Percentiles rank a stretch among this genome's conserved stretches.
Evolutionary conservation across 257 asterid genomes (phyloP).

Genomic region (Cynanchum wilfordii): DNA sequence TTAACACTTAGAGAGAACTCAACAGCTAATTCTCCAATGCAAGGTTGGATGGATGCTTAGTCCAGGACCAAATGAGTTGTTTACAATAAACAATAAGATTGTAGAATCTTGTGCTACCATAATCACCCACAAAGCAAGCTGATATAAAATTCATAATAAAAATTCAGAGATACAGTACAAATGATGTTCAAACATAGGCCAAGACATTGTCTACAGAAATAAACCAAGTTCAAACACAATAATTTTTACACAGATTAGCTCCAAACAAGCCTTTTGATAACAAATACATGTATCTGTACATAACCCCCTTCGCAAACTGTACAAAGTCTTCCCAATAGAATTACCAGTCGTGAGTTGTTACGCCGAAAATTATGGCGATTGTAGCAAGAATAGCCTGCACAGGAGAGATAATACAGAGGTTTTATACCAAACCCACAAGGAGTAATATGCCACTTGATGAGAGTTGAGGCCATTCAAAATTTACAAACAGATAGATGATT

Average conservation of each 20-base stretch:
- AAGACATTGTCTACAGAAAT: background rate
- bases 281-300: background rate
- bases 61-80: too few species aligned
- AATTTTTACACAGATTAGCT: background rate
- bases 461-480: background rate
- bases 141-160: background rate
- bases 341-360: constrained; percentile 41
- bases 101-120: too few species aligned
- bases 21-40: too few species aligned
- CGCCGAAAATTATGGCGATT: constrained; percentile 56
- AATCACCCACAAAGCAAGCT: background rate
- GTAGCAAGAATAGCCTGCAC: constrained; percentile 68
- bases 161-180: background rate
- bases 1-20: too few species aligned
- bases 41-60: too few species aligned
- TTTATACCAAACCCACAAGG: background rate
- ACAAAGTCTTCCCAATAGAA: background rate
- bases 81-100: too few species aligned
- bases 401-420: background rate
- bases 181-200: background rate
- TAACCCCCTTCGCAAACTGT: constrained; percentile 12
- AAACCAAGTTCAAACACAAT: background rate
- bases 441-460: background rate
- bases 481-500: background rate
- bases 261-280: background rate